Conservation (phyloP, 345 rosid species). For the Melaleuca alternifolia region DNA sequence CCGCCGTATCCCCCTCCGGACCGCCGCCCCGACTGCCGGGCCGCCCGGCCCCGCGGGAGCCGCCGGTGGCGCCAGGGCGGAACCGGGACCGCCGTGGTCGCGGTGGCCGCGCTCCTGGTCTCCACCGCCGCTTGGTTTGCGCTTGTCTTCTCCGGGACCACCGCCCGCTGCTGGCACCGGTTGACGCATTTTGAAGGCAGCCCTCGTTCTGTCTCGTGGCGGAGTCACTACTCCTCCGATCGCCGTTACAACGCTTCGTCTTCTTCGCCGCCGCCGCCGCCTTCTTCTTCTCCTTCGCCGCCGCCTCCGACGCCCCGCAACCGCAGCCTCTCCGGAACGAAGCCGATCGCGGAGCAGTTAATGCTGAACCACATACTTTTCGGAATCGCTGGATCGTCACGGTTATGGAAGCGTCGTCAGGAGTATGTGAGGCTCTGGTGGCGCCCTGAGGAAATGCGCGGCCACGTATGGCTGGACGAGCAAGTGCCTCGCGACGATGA, state of each 20-base stretch:
- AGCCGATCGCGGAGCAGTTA: not conserved
- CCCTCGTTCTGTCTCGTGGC: not conserved
- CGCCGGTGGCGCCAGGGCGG: slow-evolving; percentile 52
- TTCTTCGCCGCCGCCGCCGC: not conserved
- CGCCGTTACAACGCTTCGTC: not conserved
- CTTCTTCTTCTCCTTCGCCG: slow-evolving; percentile 1
- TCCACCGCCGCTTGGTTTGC: slow-evolving; percentile 77
- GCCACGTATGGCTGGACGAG: slow-evolving; percentile 88
- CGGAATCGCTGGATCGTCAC: slow-evolving; percentile 90
- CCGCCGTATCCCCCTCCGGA: not conserved
- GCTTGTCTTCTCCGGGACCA: slow-evolving; percentile 63
- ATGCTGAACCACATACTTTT: slow-evolving; percentile 49
- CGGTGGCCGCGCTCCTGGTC: slow-evolving; percentile 48
- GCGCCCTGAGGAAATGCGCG: slow-evolving; percentile 61
- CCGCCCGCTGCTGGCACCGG: slow-evolving; percentile 37
- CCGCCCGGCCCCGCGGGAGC: slow-evolving; percentile 13
- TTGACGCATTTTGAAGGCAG: slow-evolving; percentile 13
- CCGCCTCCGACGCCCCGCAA: slow-evolving; percentile 11
- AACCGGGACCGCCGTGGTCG: slow-evolving; percentile 37
- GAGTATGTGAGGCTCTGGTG: slow-evolving; percentile 88
- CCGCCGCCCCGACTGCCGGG: slow-evolving; percentile 2
- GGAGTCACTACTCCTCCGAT: slow-evolving; percentile 31
- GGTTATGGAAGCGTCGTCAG: slow-evolving; percentile 68
- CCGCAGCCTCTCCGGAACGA: slow-evolving; percentile 19
- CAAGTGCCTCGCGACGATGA: slow-evolving; percentile 32